Base-by-base conservation (phyloP, 2,329 filamentous ascomycete genomes). In the Arthrinium puccinioides region DNA sequence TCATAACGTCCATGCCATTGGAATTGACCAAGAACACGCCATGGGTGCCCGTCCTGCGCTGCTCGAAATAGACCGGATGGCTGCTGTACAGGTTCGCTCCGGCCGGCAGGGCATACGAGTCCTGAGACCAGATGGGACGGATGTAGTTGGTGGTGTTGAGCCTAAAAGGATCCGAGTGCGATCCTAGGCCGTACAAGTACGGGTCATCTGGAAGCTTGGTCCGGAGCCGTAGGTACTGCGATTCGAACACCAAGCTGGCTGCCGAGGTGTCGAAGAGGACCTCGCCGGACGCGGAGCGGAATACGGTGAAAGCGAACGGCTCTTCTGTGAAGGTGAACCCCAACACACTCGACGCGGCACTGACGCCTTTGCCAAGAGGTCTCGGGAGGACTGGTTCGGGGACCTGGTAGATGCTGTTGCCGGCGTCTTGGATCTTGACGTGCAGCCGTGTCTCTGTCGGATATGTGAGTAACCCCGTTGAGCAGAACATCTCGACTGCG, bases 151-250 rank as follows among this genome's bases (percentile, higher is more conserved):
- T 78, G 0, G 76, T 82, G 43, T 79, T 78, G 41, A 88, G 66
- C 32, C 74, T 72, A 50, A 87, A 78, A 2, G 78, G 67, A 47
- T 89, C 84, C 3, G 75, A 80, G 54, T 87, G 82, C 60, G 90
- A 85, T 24, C 86, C 86, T 2, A 90, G 69, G 1, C 87, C 86
- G 53, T 92, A 92, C 6, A 92, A 63, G 49, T 83, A 76, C 0
- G 84, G 82, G 37, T 78, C 66, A 1, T 74, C 58, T 0, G 86
- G 84, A 9, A 92, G 66, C 42, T 68, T 74, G 2, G 85, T 89
- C 29, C 82, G 73, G 41, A 90, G 66, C 15, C 80, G 76, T 18
- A 92, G 60, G 50, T 87, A 92, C 57, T 92, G 85, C 9, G 76
- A 77, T 60, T 92, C 81, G 49, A 88, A 92, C 29, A 92, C 66